phyloP scores from a whole-genome alignment of 1,284 basidiomycete genomes.

The Fomitopsis betulina region DNA sequence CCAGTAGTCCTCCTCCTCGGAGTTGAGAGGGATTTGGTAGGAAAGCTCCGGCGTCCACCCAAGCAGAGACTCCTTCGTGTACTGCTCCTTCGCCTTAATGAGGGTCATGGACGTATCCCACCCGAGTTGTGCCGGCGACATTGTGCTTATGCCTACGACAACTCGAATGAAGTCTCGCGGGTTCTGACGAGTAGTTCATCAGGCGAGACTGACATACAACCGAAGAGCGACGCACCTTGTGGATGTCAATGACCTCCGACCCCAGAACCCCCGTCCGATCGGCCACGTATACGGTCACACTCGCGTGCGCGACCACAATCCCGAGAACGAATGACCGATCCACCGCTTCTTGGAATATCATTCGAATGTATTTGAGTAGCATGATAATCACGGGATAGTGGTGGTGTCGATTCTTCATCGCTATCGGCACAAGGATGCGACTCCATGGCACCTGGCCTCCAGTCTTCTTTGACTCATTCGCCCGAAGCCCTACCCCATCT shows the following conservation, averaged over 20 bases:
- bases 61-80: background rate
- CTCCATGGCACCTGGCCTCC: background rate
- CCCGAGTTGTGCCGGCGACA: background rate
- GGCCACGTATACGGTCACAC: background rate
- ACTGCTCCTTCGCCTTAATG: background rate
- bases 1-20: background rate
- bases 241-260: background rate
- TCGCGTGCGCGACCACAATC: background rate
- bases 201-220: background rate
- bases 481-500: no score
- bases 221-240: background rate
- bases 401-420: background rate
- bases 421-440: background rate
- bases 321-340: constrained; percentile 5
- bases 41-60: background rate
- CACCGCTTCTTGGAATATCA: background rate
- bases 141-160: background rate
- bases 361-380: background rate
- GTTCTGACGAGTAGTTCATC: background rate
- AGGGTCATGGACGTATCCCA: constrained; percentile 6
- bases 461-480: no score
- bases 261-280: constrained; percentile 3
- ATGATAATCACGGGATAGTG: background rate
- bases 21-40: background rate
- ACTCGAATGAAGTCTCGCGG: background rate